phyloP scores from a whole-genome alignment of 2,329 filamentous ascomycete genomes.

The Pezicula radicicola region DNA sequence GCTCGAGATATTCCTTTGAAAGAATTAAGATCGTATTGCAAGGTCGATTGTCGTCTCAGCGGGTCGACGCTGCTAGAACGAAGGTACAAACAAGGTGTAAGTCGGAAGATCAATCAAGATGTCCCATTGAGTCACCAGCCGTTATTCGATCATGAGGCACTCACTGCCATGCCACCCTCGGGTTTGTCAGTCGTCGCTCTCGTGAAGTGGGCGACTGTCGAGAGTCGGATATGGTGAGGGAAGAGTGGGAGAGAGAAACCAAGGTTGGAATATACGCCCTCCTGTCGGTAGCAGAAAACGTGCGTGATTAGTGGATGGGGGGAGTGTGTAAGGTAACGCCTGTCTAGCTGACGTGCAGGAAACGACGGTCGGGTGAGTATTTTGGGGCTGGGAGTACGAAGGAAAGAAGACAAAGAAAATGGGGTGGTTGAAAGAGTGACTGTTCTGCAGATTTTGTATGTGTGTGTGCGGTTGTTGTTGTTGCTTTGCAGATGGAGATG shows the following conservation, averaged over 20 bases:
- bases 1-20: not conserved
- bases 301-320: not conserved
- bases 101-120: slow-evolving; percentile 21
- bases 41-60: not conserved
- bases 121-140: slow-evolving; percentile 21
- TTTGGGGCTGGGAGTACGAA: too few species aligned
- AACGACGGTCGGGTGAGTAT: too few species aligned
- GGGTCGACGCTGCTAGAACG: not conserved
- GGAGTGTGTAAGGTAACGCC: too few species aligned
- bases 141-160: slow-evolving; percentile 11
- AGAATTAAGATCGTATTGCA: not conserved
- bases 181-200: slow-evolving; percentile 15
- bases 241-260: not conserved
- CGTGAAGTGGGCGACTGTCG: not conserved
- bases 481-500: too few species aligned
- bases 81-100: slow-evolving; percentile 14
- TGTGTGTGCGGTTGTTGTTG: too few species aligned
- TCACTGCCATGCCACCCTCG: slow-evolving; percentile 12
- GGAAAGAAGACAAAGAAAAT: too few species aligned
- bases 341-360: too few species aligned
- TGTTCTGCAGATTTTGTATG: too few species aligned
- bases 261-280: not conserved
- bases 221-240: not conserved
- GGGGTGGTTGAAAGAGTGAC: too few species aligned
- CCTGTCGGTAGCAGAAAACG: not conserved